A percentile compares a stretch with the other conserved stretches of the same genome.
Conservation (phyloP, 768 basidiomycete species). For the Daedaleopsis nitida region DNA sequence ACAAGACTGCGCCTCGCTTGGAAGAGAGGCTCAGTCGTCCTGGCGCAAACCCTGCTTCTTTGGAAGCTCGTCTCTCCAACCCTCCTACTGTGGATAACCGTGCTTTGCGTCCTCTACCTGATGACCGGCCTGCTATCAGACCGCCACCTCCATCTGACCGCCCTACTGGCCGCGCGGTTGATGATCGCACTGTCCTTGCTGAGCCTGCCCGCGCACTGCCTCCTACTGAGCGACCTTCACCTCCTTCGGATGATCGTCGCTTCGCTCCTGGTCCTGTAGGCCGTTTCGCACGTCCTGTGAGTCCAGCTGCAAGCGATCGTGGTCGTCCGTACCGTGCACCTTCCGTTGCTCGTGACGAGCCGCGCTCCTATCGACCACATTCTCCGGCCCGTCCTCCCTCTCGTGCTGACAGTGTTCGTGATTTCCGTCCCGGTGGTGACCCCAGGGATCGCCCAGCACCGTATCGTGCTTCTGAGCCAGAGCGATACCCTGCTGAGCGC, state of each 20-base stretch:
- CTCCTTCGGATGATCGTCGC: constrained; percentile 3
- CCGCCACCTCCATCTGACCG: constrained; percentile 12
- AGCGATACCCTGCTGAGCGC: constrained; percentile 26
- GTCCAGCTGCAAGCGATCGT: constrained; percentile 24
- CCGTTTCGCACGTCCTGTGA: constrained; percentile 21
- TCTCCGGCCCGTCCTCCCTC: constrained; percentile 23
- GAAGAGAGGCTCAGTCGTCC: constrained; percentile 27
- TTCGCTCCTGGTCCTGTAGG: constrained; percentile 10
- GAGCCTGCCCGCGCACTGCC: constrained; percentile 19
- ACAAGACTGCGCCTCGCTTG: constrained; percentile 17
- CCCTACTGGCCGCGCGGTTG: constrained; percentile 1
- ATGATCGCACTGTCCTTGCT: constrained; percentile 15
- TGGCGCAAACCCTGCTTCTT: constrained; percentile 12
- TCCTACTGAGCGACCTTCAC: not conserved
- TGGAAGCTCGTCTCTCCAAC: constrained; percentile 28
- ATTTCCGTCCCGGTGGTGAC: constrained; percentile 16
- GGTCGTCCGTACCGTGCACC: constrained; percentile 25
- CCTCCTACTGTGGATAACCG: constrained; percentile 23
- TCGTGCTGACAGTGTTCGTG: constrained; percentile 22
- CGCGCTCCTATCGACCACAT: constrained; percentile 21
- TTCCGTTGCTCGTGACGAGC: constrained; percentile 28
- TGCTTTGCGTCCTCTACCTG: constrained; percentile 13
- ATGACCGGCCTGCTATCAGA: constrained; percentile 22
- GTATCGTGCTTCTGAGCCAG: constrained; percentile 18
- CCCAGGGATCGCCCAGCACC: constrained; percentile 14